Conservation (phyloP, 176 grass and related monocot species). For the Themeda triandra region DNA sequence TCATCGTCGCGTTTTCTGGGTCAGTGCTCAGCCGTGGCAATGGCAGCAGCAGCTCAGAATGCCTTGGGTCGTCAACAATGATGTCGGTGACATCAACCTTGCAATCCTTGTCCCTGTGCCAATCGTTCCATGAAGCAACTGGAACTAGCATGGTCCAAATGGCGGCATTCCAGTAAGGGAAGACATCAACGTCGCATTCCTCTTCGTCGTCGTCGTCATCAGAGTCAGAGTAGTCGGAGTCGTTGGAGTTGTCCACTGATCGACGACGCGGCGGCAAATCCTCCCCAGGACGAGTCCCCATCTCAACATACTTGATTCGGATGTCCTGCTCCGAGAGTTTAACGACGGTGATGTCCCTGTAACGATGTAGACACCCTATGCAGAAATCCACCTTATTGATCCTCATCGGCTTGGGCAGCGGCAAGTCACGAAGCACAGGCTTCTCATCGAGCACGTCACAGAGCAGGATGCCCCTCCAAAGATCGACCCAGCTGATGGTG, state of each 20-base stretch:
- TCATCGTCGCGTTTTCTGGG: too few species aligned
- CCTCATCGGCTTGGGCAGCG: neutral
- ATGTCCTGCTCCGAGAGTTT: too few species aligned
- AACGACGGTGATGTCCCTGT: neutral
- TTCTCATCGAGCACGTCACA: neutral
- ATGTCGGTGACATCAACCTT: neutral
- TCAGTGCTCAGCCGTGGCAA: too few species aligned
- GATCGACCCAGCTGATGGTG: neutral
- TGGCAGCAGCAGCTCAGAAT: too few species aligned
- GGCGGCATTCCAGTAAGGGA: neutral
- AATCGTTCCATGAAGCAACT: neutral
- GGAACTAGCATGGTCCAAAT: neutral
- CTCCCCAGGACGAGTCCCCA: neutral
- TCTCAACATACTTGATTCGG: neutral
- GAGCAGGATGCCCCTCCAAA: constrained; percentile 2
- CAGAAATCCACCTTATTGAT: neutral
- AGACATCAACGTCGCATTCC: too few species aligned
- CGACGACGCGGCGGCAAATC: too few species aligned
- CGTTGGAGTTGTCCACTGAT: neutral
- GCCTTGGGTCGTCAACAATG: neutral
- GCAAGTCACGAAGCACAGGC: neutral
- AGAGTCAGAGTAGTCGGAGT: neutral
- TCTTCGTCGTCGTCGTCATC: too few species aligned
- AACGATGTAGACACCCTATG: neutral
- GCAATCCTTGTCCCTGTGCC: neutral